Evolutionary conservation across 495 filamentous ascomycete genomes (phyloP), one percentile per base, ranked within the genome.

Genomic region (Aspergillus ellipticus): DNA sequence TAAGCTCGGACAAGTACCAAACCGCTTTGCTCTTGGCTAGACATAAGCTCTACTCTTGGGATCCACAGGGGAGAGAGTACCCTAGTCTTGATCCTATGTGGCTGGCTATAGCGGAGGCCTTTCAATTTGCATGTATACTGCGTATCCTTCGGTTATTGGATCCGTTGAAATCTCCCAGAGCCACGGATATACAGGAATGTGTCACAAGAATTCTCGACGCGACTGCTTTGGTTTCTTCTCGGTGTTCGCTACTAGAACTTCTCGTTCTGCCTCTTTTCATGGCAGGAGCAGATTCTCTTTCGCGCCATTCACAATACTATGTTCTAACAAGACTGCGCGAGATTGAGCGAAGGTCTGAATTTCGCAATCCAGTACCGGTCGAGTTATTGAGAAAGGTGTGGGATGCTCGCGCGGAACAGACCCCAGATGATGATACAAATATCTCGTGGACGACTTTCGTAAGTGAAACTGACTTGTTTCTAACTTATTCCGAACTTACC

Each of bases 401-500:
- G 72, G 51, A 66, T 41, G 70, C 60, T 4, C 66, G 72, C 11
- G 62, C 59, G 13, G 61, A 57, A 11, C 67, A 70, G 33, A 4
- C 49, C 15, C 56, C 54, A 6, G 42, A 64, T 56, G 66, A 71
- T 39, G 42, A 54, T 24, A 54, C 48, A n/a, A 74, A 73, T 53
- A 49, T 73, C 24, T 61, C 67, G 10, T 74, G 72, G 72, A 70
- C 60, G 43, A 56, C 37, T 16, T 73, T 72, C 62, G 72, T 74
- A 63, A 68, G 72, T 68, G 33, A 29, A 8, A 8, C 35, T 10
- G 19, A 54, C 28, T 2, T n/a, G 19, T 50, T 24, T 22, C 49
- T 59, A 46, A 63, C 9, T 42, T 15, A 45, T n/a, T n/a, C 33
- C 42, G 9, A 35, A 17, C 49, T 60, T 7, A 59, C 46, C 17